Evolutionary conservation across 1,139 yeast species (phyloP).

Genomic region (Candida pseudoviswanathii): DNA sequence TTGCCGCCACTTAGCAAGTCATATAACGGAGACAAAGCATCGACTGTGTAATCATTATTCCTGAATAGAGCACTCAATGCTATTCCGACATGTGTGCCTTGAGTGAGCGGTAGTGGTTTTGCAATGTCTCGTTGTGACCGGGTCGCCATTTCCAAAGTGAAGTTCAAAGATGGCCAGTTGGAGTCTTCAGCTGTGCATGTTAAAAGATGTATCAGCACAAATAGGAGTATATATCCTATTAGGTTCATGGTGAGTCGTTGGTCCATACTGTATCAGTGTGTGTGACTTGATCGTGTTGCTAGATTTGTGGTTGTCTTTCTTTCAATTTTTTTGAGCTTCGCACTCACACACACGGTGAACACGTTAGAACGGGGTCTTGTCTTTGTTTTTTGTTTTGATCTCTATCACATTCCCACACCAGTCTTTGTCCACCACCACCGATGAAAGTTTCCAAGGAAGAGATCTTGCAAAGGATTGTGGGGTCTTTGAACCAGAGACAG

Average conservation of each 20-base stretch:
- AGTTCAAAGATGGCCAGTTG: conserved; percentile 8
- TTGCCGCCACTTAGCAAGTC: conserved; percentile 53
- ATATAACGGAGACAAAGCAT: conserved; percentile 39
- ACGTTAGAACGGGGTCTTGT: background rate
- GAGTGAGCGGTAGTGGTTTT: conserved; percentile 56
- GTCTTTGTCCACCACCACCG: background rate
- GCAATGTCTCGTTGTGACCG: conserved; percentile 74
- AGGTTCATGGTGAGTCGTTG: background rate
- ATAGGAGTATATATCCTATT: background rate
- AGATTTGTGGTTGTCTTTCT: background rate
- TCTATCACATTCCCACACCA: background rate
- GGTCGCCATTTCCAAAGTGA: conserved; percentile 32
- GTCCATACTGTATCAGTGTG: too few species aligned
- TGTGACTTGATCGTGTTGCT: too few species aligned
- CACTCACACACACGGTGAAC: too few species aligned
- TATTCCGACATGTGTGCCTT: conserved; percentile 59
- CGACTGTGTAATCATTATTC: conserved; percentile 48
- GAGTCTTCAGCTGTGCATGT: background rate
- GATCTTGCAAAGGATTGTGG: conserved; percentile 3
- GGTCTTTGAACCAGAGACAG: conserved; percentile 58
- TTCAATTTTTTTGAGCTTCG: background rate
- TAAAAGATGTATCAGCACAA: background rate
- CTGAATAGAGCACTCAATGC: conserved; percentile 54
- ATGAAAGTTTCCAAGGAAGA: background rate
- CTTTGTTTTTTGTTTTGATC: background rate